Conservation (phyloP, 306 rosid genomes). For the Senna siamea region DNA sequence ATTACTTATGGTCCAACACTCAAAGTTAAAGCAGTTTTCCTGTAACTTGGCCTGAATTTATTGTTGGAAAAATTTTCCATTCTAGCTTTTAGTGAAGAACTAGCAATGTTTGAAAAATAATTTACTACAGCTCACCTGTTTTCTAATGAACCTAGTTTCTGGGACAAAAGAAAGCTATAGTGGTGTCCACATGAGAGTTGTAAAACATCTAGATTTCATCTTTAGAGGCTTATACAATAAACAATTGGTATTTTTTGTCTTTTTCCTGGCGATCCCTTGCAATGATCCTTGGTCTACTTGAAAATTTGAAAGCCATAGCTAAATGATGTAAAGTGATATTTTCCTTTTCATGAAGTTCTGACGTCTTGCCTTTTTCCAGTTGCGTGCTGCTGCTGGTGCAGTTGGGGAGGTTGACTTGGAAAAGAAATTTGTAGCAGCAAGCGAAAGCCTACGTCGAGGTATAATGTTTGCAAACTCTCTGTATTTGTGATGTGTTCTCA, state of each 20-base stretch:
- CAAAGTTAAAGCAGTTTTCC: background rate
- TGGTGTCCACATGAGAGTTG: background rate
- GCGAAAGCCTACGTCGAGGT: constrained; percentile 95
- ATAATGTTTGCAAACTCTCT: constrained; percentile 97
- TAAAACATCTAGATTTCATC: constrained; percentile 23
- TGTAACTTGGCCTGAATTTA: constrained; percentile 16
- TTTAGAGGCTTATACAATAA: constrained; percentile 16
- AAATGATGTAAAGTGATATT: background rate
- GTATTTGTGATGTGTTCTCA: constrained; percentile 61
- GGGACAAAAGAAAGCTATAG: background rate
- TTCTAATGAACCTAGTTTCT: constrained; percentile 7
- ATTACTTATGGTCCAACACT: background rate
- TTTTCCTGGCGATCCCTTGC: background rate
- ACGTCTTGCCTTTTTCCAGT: constrained; percentile 48
- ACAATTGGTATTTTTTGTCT: background rate
- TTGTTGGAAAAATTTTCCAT: constrained; percentile 14
- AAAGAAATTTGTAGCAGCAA: constrained; percentile 80
- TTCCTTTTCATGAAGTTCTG: background rate
- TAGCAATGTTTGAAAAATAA: constrained; percentile 5
- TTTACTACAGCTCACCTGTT: background rate
- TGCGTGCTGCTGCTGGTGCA: constrained; percentile 86
- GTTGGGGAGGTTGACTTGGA: constrained; percentile 89
- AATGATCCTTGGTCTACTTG: constrained; percentile 8
- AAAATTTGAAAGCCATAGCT: constrained; percentile 11
- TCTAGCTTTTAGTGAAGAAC: background rate